Evolutionary conservation across 169 alveolate species (phyloP), one percentile per base, ranked within the genome.

Genomic region (Cryptosporidium parvum): DNA sequence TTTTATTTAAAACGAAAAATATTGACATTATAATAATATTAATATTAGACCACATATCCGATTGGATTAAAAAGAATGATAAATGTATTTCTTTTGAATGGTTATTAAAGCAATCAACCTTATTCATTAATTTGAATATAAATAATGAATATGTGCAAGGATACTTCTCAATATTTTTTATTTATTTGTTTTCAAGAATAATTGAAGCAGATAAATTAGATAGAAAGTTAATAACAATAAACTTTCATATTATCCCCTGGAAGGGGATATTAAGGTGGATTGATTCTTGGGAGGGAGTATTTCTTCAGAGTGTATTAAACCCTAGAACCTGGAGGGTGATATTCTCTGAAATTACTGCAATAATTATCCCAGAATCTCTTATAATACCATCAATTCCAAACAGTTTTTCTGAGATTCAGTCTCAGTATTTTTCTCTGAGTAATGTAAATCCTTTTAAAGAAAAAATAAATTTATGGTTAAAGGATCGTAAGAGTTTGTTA

Each of bases 261-360:
- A 37, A 52, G 59, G 26, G 80, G 26, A n/a, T 35, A 26, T 31
- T 80, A 26, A 65, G 35, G 21, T 80, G 89, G 89, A 62, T 80
- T 8, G 56, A 44, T 9, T 62, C 67, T 21, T 80, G 89, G 89
- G 51, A 39, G 35, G 23, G 35, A 51, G 10, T 26, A 23, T 23
- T 0, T 14, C 33, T 44, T 80, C 26, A 59, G 8, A 62, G 69
- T 61, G 56, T 33, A 1, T 45, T 80, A 42, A 80, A 80, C 70
- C 35, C 68, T 29, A 80, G 89, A 62, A 37, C 56, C 62, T 80
- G 89, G 89, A 26, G 62, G n/a, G 35, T 39, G 3, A 31, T 80
- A 59, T 80, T 80, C 35, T 80, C 89, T 29, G 89, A 80, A 62
- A 12, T 61, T 23, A 42, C 62, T 48, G 89, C 89, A 35, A 80